phyloP scores from a whole-genome alignment of 768 basidiomycete species.

The Russula earlei region DNA sequence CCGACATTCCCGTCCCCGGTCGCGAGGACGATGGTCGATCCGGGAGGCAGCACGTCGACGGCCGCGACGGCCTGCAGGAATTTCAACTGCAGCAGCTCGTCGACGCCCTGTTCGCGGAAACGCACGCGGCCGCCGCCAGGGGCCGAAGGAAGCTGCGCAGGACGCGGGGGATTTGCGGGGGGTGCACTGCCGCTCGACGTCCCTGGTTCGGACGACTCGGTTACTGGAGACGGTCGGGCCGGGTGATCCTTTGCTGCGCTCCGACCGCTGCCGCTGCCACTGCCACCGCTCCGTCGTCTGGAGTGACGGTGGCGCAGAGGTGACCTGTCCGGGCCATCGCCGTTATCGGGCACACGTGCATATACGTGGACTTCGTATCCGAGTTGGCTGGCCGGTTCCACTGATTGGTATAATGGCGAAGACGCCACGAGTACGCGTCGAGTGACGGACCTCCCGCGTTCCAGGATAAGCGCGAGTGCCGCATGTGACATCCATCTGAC shows the following conservation, averaged over 20 bases:
- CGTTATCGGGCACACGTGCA: constrained; percentile 59
- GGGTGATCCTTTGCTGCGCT: constrained; percentile 19
- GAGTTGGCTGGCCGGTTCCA: constrained; percentile 59
- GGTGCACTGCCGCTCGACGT: constrained; percentile 18
- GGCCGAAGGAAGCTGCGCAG: constrained; percentile 17
- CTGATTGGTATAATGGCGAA: constrained; percentile 76
- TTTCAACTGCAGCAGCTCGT: constrained; percentile 90
- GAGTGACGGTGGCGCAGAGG: constrained; percentile 24
- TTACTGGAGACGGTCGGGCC: constrained; percentile 21
- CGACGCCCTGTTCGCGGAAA: constrained; percentile 88
- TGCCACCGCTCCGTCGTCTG: constrained; percentile 16
- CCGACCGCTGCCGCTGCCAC: constrained; percentile 19
- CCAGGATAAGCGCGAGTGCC: constrained; percentile 67
- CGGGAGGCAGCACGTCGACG: constrained; percentile 50
- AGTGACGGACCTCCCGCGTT: constrained; percentile 68
- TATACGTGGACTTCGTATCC: constrained; percentile 70
- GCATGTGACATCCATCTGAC: constrained; percentile 60
- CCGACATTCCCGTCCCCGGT: constrained; percentile 91
- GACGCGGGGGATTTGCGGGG: constrained; percentile 12
- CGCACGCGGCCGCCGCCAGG: constrained; percentile 34
- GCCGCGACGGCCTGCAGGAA: constrained; percentile 77
- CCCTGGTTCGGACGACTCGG: constrained; percentile 27
- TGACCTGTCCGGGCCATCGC: constrained; percentile 50
- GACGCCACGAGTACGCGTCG: constrained; percentile 72
- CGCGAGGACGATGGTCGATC: constrained; percentile 79